Evolutionary conservation across 495 filamentous ascomycete genomes (phyloP), one percentile per base, ranked within the genome.

Genomic region (Neurospora sp.): DNA sequence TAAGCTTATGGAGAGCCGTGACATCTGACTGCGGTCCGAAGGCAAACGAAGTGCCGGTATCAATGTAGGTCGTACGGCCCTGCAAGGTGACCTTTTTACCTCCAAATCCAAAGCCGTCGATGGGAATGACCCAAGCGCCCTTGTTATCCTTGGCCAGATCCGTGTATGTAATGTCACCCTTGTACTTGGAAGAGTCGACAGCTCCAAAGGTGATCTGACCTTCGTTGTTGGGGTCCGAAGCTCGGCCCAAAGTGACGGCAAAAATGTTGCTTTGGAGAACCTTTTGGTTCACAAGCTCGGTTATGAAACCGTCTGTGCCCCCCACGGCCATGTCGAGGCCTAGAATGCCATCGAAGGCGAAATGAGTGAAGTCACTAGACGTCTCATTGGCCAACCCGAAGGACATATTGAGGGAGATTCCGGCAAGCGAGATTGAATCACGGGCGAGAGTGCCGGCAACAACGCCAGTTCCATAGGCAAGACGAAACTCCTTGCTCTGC

Each of bases 281-380:
- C 38, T 88, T 86, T n/a, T 88, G 81, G 4, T 86, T 75, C n/a
- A 82, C 83, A 31, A 95, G 83, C 36, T 82, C 77, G 42, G 89
- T 86, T 82, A 94, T 86, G 76, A 94, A 89, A 1, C 87, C 90
- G 38, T 89, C 86, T 10, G 85, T 84, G 13, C 81, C 72, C 77
- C 83, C 76, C 74, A 82, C 70, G 81, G 83, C 76, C 82, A 85
- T 89, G 9, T 90, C 90, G n/a, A 96, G 82, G 8, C 92, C 93
- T 7, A 96, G 81, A 69, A 97, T 96, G n/a, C 93, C 93, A 78
- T 97, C 93, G 75, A 96, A 91, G 21, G 93, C 90, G 76, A 94
- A 96, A 74, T 85, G 86, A 38, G 81, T 74, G 80, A 97, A 95
- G 69, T 93, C 88, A 70, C 88, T 79, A 5, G 90, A 90, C 17